Conservation (phyloP, 345 rosid genomes). For the Draba incana region DNA sequence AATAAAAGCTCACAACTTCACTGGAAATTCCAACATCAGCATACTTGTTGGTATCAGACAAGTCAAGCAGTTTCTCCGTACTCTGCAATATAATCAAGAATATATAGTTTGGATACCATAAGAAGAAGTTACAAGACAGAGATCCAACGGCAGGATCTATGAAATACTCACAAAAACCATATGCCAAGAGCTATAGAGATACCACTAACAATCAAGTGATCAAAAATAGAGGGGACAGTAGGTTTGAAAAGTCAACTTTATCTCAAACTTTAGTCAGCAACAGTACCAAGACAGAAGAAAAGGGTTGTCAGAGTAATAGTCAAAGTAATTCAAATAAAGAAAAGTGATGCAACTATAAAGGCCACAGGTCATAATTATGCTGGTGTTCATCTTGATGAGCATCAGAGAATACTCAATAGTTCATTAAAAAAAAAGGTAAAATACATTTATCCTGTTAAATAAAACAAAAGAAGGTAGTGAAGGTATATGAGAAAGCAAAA, state of each 20-base stretch:
- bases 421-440: conserved; percentile 13
- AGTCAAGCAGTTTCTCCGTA: conserved; percentile 52
- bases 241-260: conserved; percentile 32
- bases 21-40: conserved; percentile 45
- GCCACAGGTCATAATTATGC: conserved; percentile 22
- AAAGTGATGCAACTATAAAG: conserved; percentile 35
- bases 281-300: conserved; percentile 21
- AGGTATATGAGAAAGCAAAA: conserved; percentile 33
- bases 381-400: conserved; percentile 28
- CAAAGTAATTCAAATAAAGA: conserved; percentile 30
- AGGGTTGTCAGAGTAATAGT: conserved; percentile 3
- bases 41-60: conserved; percentile 48
- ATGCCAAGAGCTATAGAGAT: conserved; percentile 28
- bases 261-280: conserved; percentile 30
- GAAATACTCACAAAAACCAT: conserved; percentile 31
- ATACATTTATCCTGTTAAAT: background rate
- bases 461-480: background rate
- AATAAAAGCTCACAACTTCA: conserved; percentile 42
- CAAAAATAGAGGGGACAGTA: conserved; percentile 25
- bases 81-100: conserved; percentile 46
- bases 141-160: conserved; percentile 19
- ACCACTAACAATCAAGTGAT: conserved; percentile 37
- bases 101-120: conserved; percentile 26
- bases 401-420: background rate
- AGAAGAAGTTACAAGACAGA: conserved; percentile 19